Base-by-base conservation (phyloP, 2,329 filamentous ascomycete genomes). In the Colletotrichum sp. region DNA sequence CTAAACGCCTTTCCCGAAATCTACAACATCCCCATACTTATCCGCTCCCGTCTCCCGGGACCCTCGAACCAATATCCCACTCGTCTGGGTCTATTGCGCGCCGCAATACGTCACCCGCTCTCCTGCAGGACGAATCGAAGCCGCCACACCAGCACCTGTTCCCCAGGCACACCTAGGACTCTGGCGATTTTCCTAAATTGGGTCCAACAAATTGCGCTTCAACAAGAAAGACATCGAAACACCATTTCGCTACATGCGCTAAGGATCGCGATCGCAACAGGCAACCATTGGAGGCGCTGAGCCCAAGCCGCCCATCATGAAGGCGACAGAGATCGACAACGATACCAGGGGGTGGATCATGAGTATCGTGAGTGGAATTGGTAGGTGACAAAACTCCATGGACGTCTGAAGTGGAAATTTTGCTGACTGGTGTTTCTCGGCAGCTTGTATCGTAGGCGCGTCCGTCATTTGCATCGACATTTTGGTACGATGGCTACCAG, bases 261-360 rank as follows among this genome's bases (percentile, higher is more conserved):
- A n/a, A 75, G 69, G 44, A 60, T 36, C 32, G n/a, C 66, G 65
- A 32, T 69, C 62, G 26, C 28, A 60, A 49, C 67, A 76, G 72
- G 59, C 66, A 78, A 64, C 49, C 36, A 73, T 69, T 69, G 72
- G 75, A 72, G 68, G 65, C 57, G 69, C 26, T 52, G 65, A 60
- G 65, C 73, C 36, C 36, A 60, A 34, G 65, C 57, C 63, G 71
- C 79, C 78, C 79, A 82, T 81, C 82, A 89, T 89, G 86, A 83
- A 84, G 70, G 79, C 78, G 72, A 80, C 79, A 67, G 84, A 81
- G 44, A 82, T 94, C 78, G 90, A 92, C 83, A 97, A 96, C 87
- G 96, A 99, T 87, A 93, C 93, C 78, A 92, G 96, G 78, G 96
- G 97, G 81, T 99, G 96, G 96, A 93, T 99, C 80, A 95, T 99